Base-by-base conservation (phyloP, 208 protist genomes). In the Jaenimonas drosophilae region DNA sequence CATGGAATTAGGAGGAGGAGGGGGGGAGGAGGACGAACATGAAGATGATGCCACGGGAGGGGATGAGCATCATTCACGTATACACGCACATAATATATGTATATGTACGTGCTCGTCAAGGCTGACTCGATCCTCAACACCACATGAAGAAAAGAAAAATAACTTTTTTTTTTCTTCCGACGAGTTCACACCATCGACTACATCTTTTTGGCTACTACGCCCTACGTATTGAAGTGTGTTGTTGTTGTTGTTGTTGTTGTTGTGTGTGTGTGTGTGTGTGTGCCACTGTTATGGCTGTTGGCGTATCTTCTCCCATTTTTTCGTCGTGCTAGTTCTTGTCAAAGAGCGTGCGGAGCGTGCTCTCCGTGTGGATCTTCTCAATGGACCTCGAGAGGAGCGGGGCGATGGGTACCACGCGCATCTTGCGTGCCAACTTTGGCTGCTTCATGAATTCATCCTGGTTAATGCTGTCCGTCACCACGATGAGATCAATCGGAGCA, bases 321-420 rank as follows among this genome's bases (percentile, higher is more conserved):
- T 14, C n/a, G 1, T 33, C 23, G 20, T 23, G 9, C 30, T 66
- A 61, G 21, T 68, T 66, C 53, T 77, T 79, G 17, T 89, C 74
- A 29, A 86, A 88, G 5, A 91, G 48, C 9, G 76, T 80, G 1
- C 64, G 42, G 11, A 88, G 64, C 5, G 70, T 75, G 49, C 84
- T 91, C 41, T 93, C 85, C 7, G 75, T 81, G 70, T 93, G 80
- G 14, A 93, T 74, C 58, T 87, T 88, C 37, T 93, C 80, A 48
- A 94, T 77, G 0, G 80, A 77, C 12, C 72, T 68, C 0, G 85
- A 80, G 17, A 94, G 73, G 9, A 94, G 60, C 19, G 85, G 80
- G 11, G 85, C 77, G 21, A 94, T 70, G 0, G 85, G 81, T 27
- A 94, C 64, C 9, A 94, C 64, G 9, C 85, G 77, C 7, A 94